Conservation (phyloP, 2,329 filamentous ascomycete genomes). For the Aspergillus novofumigatus region DNA sequence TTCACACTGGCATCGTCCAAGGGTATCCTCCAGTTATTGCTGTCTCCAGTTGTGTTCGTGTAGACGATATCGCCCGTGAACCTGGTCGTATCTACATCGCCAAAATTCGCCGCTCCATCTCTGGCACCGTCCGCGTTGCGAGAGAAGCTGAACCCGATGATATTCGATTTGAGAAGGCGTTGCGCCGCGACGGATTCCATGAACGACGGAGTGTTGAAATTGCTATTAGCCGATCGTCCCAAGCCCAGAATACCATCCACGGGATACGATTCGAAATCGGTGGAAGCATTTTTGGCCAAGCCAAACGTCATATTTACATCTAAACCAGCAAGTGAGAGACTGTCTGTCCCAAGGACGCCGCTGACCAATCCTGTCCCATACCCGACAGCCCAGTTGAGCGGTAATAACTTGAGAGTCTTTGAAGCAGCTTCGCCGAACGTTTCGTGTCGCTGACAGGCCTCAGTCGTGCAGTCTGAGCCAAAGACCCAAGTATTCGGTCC, state of each 20-base stretch:
- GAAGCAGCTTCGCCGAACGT: slow-evolving; percentile 66
- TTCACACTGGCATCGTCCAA: slow-evolving; percentile 63
- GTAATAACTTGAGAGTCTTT: slow-evolving; percentile 53
- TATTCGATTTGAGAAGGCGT: slow-evolving; percentile 58
- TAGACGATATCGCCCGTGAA: slow-evolving; percentile 68
- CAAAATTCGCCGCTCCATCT: slow-evolving; percentile 75
- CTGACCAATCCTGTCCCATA: slow-evolving; percentile 75
- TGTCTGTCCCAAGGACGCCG: slow-evolving; percentile 64
- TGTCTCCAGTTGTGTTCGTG: slow-evolving; percentile 48
- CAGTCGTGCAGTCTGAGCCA: slow-evolving; percentile 61
- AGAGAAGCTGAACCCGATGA: slow-evolving; percentile 69
- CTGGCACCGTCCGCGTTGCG: slow-evolving; percentile 62
- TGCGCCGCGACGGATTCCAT: slow-evolving; percentile 58
- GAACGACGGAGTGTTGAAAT: slow-evolving; percentile 56
- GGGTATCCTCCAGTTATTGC: slow-evolving; percentile 68
- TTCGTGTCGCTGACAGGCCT: slow-evolving; percentile 65
- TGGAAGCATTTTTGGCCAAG: slow-evolving; percentile 64
- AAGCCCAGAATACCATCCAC: slow-evolving; percentile 86
- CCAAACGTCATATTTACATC: slow-evolving; percentile 66
- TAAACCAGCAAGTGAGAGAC: slow-evolving; percentile 62
- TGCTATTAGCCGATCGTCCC: slow-evolving; percentile 57
- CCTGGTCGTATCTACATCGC: slow-evolving; percentile 61
- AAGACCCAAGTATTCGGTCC: slow-evolving; percentile 77
- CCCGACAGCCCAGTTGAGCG: slow-evolving; percentile 58
- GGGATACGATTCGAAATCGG: slow-evolving; percentile 71